These are phyloP conservation scores for Seiridium unicorne DNA, from an alignment of 2,329 filamentous ascomycete species.

Conservation along the genomic window DNA sequence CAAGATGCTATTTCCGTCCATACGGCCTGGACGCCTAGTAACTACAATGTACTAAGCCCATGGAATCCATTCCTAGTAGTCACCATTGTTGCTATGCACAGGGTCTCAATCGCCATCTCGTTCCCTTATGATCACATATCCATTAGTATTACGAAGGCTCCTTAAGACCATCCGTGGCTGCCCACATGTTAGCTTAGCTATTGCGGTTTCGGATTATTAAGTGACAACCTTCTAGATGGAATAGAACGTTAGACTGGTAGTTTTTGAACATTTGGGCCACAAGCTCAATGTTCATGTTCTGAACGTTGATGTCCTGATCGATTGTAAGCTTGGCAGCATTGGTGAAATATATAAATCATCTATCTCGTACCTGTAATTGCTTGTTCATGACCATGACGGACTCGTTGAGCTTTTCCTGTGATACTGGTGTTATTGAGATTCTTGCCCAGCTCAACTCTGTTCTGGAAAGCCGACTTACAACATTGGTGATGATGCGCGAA, in stretches of 20 bases:
- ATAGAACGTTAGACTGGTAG: conserved; percentile 96
- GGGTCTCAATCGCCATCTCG: not conserved
- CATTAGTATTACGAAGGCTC: conserved; percentile 61
- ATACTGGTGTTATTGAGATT: not conserved
- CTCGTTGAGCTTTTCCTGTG: conserved; percentile 94
- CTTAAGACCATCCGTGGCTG: conserved; percentile 81
- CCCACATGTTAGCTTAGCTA: conserved; percentile 11
- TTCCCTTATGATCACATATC: not conserved
- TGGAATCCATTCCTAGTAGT: not conserved
- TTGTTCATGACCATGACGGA: conserved; percentile 91
- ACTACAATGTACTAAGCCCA: not conserved
- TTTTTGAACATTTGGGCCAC: conserved; percentile 99
- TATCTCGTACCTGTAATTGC: conserved; percentile 67
- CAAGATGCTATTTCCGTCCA: no score
- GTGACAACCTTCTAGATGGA: conserved; percentile 83
- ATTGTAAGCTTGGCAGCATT: not conserved
- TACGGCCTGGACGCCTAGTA: no score
- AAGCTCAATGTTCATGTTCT: conserved; percentile 98
- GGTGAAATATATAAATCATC: conserved; percentile 15
- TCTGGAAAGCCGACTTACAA: conserved; percentile 58
- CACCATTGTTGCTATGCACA: not conserved
- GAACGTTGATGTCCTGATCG: conserved; percentile 86
- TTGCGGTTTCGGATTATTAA: no score
- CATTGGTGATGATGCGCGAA: conserved; percentile 94
- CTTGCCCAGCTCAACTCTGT: not conserved